Evolutionary conservation across 169 alveolate species (phyloP), one percentile per base, ranked within the genome.

Genomic region (Ophryocystis elektroscirrha): DNA sequence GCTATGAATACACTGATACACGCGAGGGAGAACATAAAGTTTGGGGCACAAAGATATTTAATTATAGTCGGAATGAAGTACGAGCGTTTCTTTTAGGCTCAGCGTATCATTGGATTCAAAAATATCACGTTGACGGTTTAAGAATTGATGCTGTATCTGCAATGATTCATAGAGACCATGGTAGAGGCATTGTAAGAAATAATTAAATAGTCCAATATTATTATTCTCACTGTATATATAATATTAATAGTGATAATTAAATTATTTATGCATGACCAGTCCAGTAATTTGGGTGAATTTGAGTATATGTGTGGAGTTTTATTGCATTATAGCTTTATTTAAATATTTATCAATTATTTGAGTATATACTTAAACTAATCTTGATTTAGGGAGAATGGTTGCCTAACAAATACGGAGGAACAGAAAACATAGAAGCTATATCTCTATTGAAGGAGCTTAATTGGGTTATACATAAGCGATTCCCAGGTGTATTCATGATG

Each of bases 1-100:
- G 69, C 56, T 67, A 67, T 39, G 76, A 67, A 20, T 67, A 67
- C 45, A 69, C 67, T n/a, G 76, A 67, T 48, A 71, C 76, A n/a
- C 62, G 68, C 35, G 76, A 67, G 39, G 76, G 76, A 16, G 76
- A 67, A 56, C 72, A 67, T 60, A 56, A 62, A 27, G 60, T 39
- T 16, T 67, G 76, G 76, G 76, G 76, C n/a, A 67, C 76, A 2
- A 61, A 61, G 1, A 72, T 67, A 23, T 67, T 67, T 28, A 67
- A 67, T 23, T 67, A 46, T 43, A 63, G 76, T 19, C 59, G 76
- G 42, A 61, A 49, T 48, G 76, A 67, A 27, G 76, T 67, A 4
- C 67, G 76, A 6, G 62, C 76, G 7, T 67, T 67, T 49, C 55
- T 67, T 15, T 51, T 67, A 37, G 76, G 76, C 3, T 68, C 76